Base-by-base conservation (phyloP, 257 asterid species). In the Solanum corneliomulleri region DNA sequence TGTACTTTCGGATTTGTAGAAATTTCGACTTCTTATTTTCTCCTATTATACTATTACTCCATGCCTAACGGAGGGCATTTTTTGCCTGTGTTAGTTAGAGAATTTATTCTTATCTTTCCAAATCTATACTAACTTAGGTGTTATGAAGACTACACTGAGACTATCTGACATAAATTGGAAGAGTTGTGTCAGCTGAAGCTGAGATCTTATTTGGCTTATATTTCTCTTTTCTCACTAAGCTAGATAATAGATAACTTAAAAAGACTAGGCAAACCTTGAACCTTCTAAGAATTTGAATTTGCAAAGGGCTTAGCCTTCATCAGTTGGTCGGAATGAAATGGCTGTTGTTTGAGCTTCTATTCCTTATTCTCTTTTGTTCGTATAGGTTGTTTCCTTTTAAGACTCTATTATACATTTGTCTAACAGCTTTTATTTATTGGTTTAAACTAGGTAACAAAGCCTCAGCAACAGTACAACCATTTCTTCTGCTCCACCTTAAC, bases 401-500 rank as follows among this genome's bases (percentile, higher is more conserved):
- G 29, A 49, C 70, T 81, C 44, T 49, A 31, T 49, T 49, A 31
- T 81, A 18, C 31, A 81, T 81, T 60, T 69, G 77, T 60, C 78
- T 52, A 76, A 80, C 85, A 35, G 52, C 77, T 87, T 80, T 52
- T 78, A 25, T 9, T 71, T 76, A 87, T 83, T 71, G 77, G 11
- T 89, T 60, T 82, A 86, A 86, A 87, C 86, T 93, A 95, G 98
- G 95, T 72, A 90, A 81, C 89, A 94, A 94, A 91, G 92, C 94
- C 83, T 95, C 98, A 76, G 97, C 93, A 58, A 95, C 98, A 75
- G 88, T 94, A 89, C 98, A 95, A 64, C 98, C 98, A 85, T 95
- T 93, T 92, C 94, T 95, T 90, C 88, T 95, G 90, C 97, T 94
- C 89, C 98, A 95, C 89, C 97, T 95, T 56, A 93, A 95, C 91